Evolutionary conservation across 768 basidiomycete genomes (phyloP).

Genomic region (Lactarius vividus): DNA sequence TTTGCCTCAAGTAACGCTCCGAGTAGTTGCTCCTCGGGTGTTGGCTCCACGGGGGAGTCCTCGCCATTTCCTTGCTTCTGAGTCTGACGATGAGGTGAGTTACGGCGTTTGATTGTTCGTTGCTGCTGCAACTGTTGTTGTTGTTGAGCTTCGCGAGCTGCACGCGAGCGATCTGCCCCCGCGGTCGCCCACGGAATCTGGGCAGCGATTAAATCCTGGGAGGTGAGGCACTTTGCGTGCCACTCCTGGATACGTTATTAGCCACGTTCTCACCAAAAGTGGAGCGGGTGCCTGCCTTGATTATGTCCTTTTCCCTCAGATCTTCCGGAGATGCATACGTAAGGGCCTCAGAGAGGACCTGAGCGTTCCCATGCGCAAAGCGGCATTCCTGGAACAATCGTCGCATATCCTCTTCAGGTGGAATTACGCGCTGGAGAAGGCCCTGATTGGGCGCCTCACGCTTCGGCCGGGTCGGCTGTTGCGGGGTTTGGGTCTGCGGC

Average conservation of each 20-base stretch:
- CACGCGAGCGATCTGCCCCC: slow-evolving; percentile 69
- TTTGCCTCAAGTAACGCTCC: slow-evolving; percentile 72
- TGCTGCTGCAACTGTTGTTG: slow-evolving; percentile 16
- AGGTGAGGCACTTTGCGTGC: slow-evolving; percentile 69
- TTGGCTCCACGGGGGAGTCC: slow-evolving; percentile 43
- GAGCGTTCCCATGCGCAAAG: slow-evolving; percentile 79
- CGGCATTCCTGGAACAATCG: slow-evolving; percentile 83
- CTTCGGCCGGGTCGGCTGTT: slow-evolving; percentile 23
- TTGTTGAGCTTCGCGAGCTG: slow-evolving; percentile 22
- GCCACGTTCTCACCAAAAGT: slow-evolving; percentile 1
- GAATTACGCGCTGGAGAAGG: slow-evolving; percentile 45
- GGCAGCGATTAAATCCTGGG: slow-evolving; percentile 79
- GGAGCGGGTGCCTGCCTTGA: slow-evolving; percentile 48
- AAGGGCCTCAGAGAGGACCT: slow-evolving; percentile 67
- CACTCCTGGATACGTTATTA: slow-evolving; percentile 64
- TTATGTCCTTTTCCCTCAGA: slow-evolving; percentile 56
- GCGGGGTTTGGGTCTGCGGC: slow-evolving; percentile 4
- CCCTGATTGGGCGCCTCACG: slow-evolving; percentile 32
- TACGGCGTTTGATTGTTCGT: slow-evolving; percentile 14
- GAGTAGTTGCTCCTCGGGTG: slow-evolving; percentile 73
- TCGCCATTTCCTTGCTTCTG: slow-evolving; percentile 18
- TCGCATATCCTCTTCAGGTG: slow-evolving; percentile 81
- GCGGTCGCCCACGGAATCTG: slow-evolving; percentile 92
- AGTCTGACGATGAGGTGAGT: slow-evolving; percentile 9
- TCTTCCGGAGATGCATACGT: slow-evolving; percentile 69